Evolutionary conservation across 176 grass and related monocot genomes (phyloP).

Genomic region (Calamus simplicifolius): DNA sequence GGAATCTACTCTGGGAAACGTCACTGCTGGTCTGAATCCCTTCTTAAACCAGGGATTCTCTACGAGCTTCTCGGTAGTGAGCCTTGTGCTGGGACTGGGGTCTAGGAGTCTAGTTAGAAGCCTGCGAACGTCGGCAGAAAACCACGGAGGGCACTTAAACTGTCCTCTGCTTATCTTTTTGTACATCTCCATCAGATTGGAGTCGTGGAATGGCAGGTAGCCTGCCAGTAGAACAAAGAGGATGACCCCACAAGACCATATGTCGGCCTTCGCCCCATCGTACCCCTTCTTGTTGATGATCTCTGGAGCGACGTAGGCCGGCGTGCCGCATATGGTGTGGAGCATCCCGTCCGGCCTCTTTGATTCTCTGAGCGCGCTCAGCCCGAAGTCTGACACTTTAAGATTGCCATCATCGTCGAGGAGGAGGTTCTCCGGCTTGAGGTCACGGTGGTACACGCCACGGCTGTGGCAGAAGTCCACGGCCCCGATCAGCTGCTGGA

Average conservation of each 20-base stretch:
- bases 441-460: slow-evolving; percentile 82
- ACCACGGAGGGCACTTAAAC: slow-evolving; percentile 67
- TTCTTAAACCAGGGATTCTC: slow-evolving; percentile 74
- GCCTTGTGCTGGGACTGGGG: slow-evolving; percentile 55
- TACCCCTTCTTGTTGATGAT: slow-evolving; percentile 82
- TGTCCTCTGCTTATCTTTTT: slow-evolving; percentile 65
- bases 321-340: slow-evolving; percentile 75
- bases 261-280: slow-evolving; percentile 85
- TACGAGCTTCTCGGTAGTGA: slow-evolving; percentile 57
- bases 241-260: slow-evolving; percentile 91
- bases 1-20: slow-evolving; percentile 8
- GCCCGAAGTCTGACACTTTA: slow-evolving; percentile 76
- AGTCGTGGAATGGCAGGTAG: slow-evolving; percentile 75
- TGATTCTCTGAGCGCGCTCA: slow-evolving; percentile 61
- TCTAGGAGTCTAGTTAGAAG: slow-evolving; percentile 66
- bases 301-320: slow-evolving; percentile 78
- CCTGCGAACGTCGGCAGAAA: slow-evolving; percentile 38
- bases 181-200: slow-evolving; percentile 93
- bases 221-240: slow-evolving; percentile 72
- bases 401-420: slow-evolving; percentile 78
- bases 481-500: slow-evolving; percentile 64
- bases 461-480: slow-evolving; percentile 88
- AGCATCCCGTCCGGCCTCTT: slow-evolving; percentile 65
- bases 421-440: slow-evolving; percentile 87
- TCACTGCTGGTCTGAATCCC: slow-evolving; percentile 51